These are phyloP conservation scores for Thelephora ganbajun DNA, from an alignment of 768 basidiomycete genomes.

Conservation along the genomic window DNA sequence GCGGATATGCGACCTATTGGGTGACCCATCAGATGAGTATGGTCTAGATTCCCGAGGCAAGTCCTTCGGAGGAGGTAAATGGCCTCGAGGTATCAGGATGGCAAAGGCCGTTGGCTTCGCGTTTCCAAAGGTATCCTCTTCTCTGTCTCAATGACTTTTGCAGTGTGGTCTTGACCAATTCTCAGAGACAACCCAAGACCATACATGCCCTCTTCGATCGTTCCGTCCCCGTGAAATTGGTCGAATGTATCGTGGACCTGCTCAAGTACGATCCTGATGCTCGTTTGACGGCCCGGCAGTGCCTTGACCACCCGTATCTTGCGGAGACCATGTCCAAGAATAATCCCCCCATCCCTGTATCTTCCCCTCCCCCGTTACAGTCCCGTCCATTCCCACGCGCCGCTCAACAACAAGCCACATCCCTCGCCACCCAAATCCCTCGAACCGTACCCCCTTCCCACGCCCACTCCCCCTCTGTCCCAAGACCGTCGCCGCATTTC, in stretches of 20 bases:
- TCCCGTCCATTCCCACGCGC: not conserved
- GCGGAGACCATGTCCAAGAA: constrained; percentile 61
- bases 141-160: constrained; percentile 4
- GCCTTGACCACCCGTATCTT: constrained; percentile 83
- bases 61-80: constrained; percentile 74
- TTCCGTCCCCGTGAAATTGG: constrained; percentile 60
- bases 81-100: constrained; percentile 78
- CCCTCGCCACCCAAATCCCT: constrained; percentile 13
- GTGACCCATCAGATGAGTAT: constrained; percentile 80
- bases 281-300: constrained; percentile 77
- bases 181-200: constrained; percentile 50
- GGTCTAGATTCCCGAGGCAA: constrained; percentile 59
- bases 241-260: constrained; percentile 86
- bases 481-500: constrained; percentile 23
- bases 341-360: constrained; percentile 30
- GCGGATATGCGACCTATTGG: constrained; percentile 84
- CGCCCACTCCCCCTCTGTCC: constrained; percentile 24
- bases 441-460: constrained; percentile 28
- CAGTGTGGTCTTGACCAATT: constrained; percentile 3
- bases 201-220: constrained; percentile 66
- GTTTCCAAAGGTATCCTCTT: constrained; percentile 67
- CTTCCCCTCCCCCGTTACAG: constrained; percentile 25
- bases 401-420: not conserved
- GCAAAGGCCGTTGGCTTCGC: constrained; percentile 74
- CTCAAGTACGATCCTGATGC: constrained; percentile 84